phyloP scores from a whole-genome alignment of 1,284 basidiomycete genomes.

The Ustilago sp. region DNA sequence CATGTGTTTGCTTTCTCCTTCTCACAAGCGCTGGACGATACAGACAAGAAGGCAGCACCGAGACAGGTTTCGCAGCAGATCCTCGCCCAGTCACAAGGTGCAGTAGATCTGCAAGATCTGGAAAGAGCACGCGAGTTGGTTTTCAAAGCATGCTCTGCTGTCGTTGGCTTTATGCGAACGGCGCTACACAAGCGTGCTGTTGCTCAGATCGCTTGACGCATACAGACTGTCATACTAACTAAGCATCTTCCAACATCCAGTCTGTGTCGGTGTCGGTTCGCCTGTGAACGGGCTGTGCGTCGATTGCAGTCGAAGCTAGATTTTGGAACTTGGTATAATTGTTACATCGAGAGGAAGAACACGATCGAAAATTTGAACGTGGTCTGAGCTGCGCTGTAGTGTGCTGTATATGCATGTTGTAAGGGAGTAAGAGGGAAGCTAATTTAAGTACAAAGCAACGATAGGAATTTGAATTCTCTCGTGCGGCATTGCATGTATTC shows the following conservation, averaged over 20 bases:
- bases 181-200: constrained; percentile 19
- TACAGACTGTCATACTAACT: not conserved
- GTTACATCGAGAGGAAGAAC: not conserved
- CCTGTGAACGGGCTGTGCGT: too few species aligned
- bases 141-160: constrained; percentile 25
- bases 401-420: not conserved
- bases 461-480: not conserved
- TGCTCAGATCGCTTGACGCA: constrained; percentile 15
- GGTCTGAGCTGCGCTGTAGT: constrained; percentile 4
- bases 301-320: too few species aligned
- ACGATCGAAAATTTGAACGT: not conserved
- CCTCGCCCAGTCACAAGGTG: constrained; percentile 41
- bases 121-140: constrained; percentile 28
- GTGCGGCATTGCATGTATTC: too few species aligned
- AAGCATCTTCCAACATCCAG: not conserved
- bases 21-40: constrained; percentile 32
- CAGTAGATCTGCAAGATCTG: constrained; percentile 36
- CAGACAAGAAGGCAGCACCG: constrained; percentile 13
- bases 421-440: too few species aligned
- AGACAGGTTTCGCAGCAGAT: constrained; percentile 39
- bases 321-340: not conserved
- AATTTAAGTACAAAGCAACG: too few species aligned
- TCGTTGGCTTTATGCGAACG: constrained; percentile 29
- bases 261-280: not conserved
- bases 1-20: constrained; percentile 63